Evolutionary conservation across 2,329 filamentous ascomycete species (phyloP).

Genomic region (Curvularia sp.): DNA sequence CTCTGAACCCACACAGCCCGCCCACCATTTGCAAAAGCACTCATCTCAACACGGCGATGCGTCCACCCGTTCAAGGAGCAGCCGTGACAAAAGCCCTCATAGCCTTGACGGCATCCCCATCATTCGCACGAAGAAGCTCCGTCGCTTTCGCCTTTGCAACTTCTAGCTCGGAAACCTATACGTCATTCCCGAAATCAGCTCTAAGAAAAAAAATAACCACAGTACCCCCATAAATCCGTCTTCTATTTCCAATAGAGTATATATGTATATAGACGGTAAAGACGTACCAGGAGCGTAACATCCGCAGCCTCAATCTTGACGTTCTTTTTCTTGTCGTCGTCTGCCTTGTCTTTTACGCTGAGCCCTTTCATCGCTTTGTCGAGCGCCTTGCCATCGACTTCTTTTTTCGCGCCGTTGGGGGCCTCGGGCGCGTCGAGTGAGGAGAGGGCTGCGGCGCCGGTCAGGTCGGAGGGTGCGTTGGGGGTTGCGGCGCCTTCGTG

Average conservation of each 20-base stretch:
- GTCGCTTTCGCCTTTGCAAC: constrained; percentile 74
- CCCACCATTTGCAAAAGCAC: neutral
- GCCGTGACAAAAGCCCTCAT: constrained; percentile 66
- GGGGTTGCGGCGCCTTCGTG: constrained; percentile 66
- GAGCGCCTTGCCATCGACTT: constrained; percentile 74
- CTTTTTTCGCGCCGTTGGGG: constrained; percentile 59
- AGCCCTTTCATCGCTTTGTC: constrained; percentile 75
- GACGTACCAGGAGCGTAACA: constrained; percentile 70
- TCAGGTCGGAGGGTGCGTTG: constrained; percentile 65
- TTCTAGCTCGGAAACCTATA: constrained; percentile 72
- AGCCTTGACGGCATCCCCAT: constrained; percentile 73
- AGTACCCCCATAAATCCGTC: neutral
- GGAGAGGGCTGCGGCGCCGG: constrained; percentile 76
- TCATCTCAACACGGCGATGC: neutral
- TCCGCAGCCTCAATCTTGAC: constrained; percentile 79
- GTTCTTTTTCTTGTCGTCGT: constrained; percentile 54
- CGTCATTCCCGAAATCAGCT: too few relatives aligned
- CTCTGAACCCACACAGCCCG: neutral
- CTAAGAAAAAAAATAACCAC: too few relatives aligned
- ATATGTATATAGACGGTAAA: neutral
- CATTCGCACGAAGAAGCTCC: constrained; percentile 74
- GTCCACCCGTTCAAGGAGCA: constrained; percentile 15
- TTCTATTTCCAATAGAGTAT: too few relatives aligned
- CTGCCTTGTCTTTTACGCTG: constrained; percentile 48
- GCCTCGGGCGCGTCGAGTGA: constrained; percentile 67